Evolutionary conservation across 306 rosid species (phyloP).

Genomic region (Glycine soja): DNA sequence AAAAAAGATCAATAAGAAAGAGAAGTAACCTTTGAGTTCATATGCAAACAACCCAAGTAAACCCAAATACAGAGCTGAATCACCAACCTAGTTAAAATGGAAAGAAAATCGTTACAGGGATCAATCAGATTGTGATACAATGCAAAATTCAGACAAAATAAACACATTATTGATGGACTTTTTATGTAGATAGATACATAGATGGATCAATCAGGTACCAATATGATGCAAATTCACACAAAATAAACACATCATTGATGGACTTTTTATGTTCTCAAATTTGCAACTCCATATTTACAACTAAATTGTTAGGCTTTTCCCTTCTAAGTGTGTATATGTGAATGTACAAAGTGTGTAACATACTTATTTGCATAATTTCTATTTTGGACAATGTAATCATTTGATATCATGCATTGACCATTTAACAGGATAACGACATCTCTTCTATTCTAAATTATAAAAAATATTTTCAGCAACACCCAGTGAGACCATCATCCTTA

Average conservation of each 20-base stretch:
- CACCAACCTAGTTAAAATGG: slow-evolving; percentile 73
- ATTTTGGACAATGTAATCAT: slow-evolving; percentile 30
- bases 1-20: slow-evolving; percentile 8
- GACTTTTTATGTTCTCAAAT: background rate
- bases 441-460: slow-evolving; percentile 21
- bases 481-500: slow-evolving; percentile 10
- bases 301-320: slow-evolving; percentile 4
- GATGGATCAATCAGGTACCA: slow-evolving; percentile 35
- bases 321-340: background rate
- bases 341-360: slow-evolving; percentile 18
- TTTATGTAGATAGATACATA: background rate
- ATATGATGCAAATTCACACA: slow-evolving; percentile 32
- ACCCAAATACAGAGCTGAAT: slow-evolving; percentile 84
- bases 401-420: slow-evolving; percentile 11
- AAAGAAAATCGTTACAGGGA: slow-evolving; percentile 34
- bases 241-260: background rate
- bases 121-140: slow-evolving; percentile 21
- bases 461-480: slow-evolving; percentile 24
- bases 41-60: slow-evolving; percentile 87
- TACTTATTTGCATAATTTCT: slow-evolving; percentile 19
- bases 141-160: background rate
- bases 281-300: slow-evolving; percentile 24
- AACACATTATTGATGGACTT: slow-evolving; percentile 2
- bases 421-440: background rate
- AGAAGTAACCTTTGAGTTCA: slow-evolving; percentile 71